Conservation (phyloP, 2,329 filamentous ascomycete genomes). For the Acrocalymma vagum region DNA sequence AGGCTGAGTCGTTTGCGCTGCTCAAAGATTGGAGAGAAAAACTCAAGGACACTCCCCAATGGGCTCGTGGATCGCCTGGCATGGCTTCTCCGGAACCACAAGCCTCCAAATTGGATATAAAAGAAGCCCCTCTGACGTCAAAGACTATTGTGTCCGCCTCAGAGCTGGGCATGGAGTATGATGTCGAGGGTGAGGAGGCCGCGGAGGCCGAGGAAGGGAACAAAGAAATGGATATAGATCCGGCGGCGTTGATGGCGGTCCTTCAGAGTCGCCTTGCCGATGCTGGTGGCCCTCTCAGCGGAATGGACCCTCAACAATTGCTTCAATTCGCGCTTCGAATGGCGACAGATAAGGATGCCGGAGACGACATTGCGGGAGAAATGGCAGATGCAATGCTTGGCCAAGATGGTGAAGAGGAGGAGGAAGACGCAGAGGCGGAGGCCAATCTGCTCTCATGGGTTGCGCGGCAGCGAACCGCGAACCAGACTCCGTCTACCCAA, state of each 20-base stretch:
- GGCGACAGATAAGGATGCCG: constrained; percentile 50
- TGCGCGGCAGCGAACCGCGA: constrained; percentile 35
- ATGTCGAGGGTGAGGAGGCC: constrained; percentile 23
- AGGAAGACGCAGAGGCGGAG: constrained; percentile 35
- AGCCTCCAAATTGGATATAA: constrained; percentile 13
- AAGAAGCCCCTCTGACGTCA: constrained; percentile 11
- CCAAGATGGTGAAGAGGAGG: constrained; percentile 41
- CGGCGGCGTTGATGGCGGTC: constrained; percentile 48
- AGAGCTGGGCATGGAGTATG: constrained; percentile 14
- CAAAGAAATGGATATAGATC: constrained; percentile 39
- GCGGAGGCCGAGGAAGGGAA: constrained; percentile 24
- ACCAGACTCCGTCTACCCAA: constrained; percentile 15
- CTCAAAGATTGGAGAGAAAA: constrained; percentile 56
- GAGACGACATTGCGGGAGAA: constrained; percentile 53
- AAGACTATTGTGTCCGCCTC: constrained; percentile 23
- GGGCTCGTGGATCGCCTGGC: constrained; percentile 26
- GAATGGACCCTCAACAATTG: constrained; percentile 52
- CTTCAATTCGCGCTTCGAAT: constrained; percentile 55
- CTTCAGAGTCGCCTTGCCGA: constrained; percentile 43
- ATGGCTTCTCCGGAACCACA: constrained; percentile 18
- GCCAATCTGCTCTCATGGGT: constrained; percentile 44
- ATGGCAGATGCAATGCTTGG: constrained; percentile 54
- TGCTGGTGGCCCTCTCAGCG: constrained; percentile 44
- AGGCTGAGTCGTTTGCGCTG: constrained; percentile 47
- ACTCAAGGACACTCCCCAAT: constrained; percentile 39